Conservation (phyloP, 1,139 yeast species). For the Saccharomyces hybrid region DNA sequence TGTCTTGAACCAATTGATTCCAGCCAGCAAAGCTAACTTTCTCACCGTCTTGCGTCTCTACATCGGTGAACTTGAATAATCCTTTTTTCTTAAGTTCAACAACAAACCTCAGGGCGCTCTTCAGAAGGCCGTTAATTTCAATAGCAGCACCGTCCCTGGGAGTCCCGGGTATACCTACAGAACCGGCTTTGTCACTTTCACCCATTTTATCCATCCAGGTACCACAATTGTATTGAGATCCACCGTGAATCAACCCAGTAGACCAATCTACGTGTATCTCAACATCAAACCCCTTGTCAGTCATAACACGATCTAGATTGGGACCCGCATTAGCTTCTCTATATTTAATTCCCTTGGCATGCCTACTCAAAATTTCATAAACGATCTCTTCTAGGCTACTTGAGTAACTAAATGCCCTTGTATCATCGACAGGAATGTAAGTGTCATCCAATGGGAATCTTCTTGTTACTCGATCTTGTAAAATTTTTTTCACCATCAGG, state of each 20-base stretch:
- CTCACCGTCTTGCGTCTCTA: conserved; percentile 50
- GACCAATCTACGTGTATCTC: conserved; percentile 76
- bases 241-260: conserved; percentile 84
- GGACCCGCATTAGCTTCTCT: conserved; percentile 96
- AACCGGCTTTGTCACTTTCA: conserved; percentile 75
- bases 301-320: conserved; percentile 83
- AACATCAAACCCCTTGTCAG: conserved; percentile 84
- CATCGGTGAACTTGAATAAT: conserved; percentile 49
- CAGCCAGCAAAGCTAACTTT: conserved; percentile 52
- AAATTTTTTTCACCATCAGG: conserved; percentile 61
- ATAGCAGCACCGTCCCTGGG: conserved; percentile 97
- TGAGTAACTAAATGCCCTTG: conserved; percentile 66
- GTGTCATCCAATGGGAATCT: conserved; percentile 88
- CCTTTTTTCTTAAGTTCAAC: conserved; percentile 49
- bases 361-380: conserved; percentile 74
- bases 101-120: conserved; percentile 77
- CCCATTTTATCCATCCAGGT: conserved; percentile 99
- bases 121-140: conserved; percentile 82
- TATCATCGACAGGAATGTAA: conserved; percentile 60
- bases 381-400: conserved; percentile 67
- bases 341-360: conserved; percentile 79
- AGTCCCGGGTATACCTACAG: conserved; percentile 89
- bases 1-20: conserved; percentile 59
- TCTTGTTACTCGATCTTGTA: conserved; percentile 66
- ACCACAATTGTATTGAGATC: conserved; percentile 88